Evolutionary conservation across 805 yeast species (phyloP).

Genomic region (Lipomyces anomalus): DNA sequence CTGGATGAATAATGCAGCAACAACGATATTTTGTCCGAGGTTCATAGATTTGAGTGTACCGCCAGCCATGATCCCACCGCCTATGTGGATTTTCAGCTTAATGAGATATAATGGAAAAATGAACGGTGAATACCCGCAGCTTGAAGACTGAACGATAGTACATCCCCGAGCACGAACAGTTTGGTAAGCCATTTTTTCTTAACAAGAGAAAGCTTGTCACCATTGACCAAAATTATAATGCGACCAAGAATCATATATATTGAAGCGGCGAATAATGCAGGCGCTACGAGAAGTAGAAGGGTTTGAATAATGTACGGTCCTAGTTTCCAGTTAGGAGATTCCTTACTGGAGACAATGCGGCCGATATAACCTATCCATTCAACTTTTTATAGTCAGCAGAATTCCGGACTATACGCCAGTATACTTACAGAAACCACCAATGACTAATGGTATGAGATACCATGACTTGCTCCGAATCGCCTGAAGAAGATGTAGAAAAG

Average conservation of each 20-base stretch:
- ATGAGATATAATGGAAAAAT: no score
- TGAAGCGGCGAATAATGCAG: conserved; percentile 26
- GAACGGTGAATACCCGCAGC: no score
- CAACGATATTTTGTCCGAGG: conserved; percentile 27
- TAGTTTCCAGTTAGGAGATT: not conserved
- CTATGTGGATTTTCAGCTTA: no score
- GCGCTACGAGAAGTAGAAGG: conserved; percentile 22
- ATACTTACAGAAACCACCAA: no score
- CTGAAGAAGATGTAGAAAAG: no score
- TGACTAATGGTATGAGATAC: no score
- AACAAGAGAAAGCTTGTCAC: conserved; percentile 11
- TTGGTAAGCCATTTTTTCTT: conserved; percentile 19
- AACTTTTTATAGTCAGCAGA: no score
- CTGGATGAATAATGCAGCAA: conserved; percentile 34
- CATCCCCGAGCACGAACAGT: conserved; percentile 25
- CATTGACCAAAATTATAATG: conserved; percentile 10
- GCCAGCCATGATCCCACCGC: not conserved
- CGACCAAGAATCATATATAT: conserved; percentile 26
- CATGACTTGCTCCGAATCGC: no score
- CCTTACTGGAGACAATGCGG: not conserved
- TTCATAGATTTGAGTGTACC: no score
- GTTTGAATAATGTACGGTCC: conserved; percentile 17
- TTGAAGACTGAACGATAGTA: no score
- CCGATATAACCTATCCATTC: no score
- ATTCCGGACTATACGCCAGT: no score